These are phyloP conservation scores for Saussurea involucrata DNA, from an alignment of 129 eudicot genomes.

Conservation along the genomic window DNA sequence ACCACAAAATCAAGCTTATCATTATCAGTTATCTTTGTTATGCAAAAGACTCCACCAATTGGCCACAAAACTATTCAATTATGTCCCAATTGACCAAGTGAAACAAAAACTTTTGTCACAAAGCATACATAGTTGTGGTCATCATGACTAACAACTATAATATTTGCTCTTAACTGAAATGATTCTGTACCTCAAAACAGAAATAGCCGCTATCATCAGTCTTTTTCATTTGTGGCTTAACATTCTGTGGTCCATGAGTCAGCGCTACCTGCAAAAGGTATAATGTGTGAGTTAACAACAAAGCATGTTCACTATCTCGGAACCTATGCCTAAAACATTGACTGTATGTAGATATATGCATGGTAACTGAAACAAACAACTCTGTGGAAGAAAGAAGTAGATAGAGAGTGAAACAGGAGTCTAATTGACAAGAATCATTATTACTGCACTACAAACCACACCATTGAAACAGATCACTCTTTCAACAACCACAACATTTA, in stretches of 20 bases:
- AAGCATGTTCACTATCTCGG: not conserved
- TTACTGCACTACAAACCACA: not conserved
- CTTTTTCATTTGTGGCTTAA: slow-evolving; percentile 81
- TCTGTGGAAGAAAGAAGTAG: not conserved
- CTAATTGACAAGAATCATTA: not conserved
- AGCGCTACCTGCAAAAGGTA: slow-evolving; percentile 68
- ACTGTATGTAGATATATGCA: not conserved
- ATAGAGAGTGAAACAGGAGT: not conserved
- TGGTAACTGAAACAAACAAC: not conserved
- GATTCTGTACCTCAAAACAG: slow-evolving; percentile 82
- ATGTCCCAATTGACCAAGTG: not conserved
- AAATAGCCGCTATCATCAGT: slow-evolving; percentile 71
- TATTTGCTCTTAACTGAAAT: not conserved
- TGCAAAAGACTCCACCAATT: not conserved
- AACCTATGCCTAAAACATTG: not conserved
- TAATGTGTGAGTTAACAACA: not conserved
- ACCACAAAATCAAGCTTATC: not conserved
- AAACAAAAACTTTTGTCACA: not conserved
- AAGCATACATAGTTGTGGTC: not conserved
- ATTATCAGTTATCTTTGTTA: not conserved
- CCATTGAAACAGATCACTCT: not conserved
- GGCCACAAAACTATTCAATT: not conserved
- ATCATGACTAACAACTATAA: not conserved
- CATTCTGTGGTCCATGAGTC: slow-evolving; percentile 99
- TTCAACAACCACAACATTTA: not conserved